Evolutionary conservation across 2,329 filamentous ascomycete genomes (phyloP).

Genomic region (Fusarium sp.): DNA sequence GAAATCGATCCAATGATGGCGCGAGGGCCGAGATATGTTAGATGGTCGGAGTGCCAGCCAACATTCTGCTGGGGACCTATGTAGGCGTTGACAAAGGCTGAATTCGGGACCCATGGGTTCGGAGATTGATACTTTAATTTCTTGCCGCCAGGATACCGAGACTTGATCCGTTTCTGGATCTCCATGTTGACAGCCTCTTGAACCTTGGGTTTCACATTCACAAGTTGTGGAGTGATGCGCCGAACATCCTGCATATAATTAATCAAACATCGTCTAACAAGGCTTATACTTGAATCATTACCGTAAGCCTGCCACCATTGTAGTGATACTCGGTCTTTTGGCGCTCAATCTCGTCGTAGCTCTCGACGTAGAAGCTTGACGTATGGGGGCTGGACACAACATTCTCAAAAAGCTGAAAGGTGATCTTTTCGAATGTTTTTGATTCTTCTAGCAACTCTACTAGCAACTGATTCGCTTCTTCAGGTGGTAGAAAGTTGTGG

Average conservation of each 20-base stretch:
- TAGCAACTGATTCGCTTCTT: conserved; percentile 80
- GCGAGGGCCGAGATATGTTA: conserved; percentile 92
- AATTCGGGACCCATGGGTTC: conserved; percentile 83
- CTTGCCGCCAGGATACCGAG: conserved; percentile 74
- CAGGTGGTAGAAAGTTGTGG: conserved; percentile 84
- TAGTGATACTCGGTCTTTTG: conserved; percentile 89
- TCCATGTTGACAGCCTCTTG: conserved; percentile 82
- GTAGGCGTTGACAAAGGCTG: conserved; percentile 96
- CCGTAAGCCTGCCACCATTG: conserved; percentile 80
- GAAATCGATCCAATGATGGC: conserved; percentile 91
- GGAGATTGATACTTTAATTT: conserved; percentile 85
- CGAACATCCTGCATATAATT: conserved; percentile 73
- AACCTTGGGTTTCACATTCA: conserved; percentile 76
- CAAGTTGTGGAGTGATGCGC: conserved; percentile 80
- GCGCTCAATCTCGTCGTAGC: conserved; percentile 73
- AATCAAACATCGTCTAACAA: conserved; percentile 11
- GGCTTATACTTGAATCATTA: conserved; percentile 50
- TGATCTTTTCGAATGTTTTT: conserved; percentile 75
- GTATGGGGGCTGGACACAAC: conserved; percentile 89
- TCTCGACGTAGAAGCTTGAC: conserved; percentile 84
- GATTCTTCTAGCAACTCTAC: conserved; percentile 81
- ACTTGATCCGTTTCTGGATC: conserved; percentile 77
- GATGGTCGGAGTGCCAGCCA: conserved; percentile 91
- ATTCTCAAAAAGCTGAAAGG: conserved; percentile 90
- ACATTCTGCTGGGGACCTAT: conserved; percentile 84